phyloP scores from a whole-genome alignment of 1,284 basidiomycete species.

The Naganishia cerealis region DNA sequence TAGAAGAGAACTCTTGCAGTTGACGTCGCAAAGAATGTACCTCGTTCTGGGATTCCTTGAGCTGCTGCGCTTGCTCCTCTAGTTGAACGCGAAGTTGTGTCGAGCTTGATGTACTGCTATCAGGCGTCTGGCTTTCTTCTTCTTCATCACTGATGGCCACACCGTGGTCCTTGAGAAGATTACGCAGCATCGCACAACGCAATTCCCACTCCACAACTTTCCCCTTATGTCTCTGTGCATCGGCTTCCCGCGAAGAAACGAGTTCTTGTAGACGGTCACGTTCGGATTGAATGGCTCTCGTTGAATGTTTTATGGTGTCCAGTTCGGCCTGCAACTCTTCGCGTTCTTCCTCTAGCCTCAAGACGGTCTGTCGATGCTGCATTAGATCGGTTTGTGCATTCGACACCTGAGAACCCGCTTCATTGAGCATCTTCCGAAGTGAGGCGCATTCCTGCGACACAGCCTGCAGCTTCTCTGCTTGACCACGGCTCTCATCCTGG shows the following conservation, averaged over 20 bases:
- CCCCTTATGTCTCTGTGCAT: conserved; percentile 67
- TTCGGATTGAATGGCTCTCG: conserved; percentile 8
- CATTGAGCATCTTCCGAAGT: conserved; percentile 73
- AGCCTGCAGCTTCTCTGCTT: conserved; percentile 75
- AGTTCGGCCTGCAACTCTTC: conserved; percentile 19
- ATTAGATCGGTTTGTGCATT: conserved; percentile 68
- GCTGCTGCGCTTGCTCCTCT: conserved; percentile 57
- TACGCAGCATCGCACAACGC: conserved; percentile 76
- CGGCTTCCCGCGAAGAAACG: conserved; percentile 57
- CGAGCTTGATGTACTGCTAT: conserved; percentile 3
- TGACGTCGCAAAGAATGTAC: conserved; percentile 68
- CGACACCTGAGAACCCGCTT: conserved; percentile 69
- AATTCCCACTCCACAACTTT: conserved; percentile 72
- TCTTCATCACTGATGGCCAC: conserved; percentile 72
- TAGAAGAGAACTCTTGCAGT: conserved; percentile 58
- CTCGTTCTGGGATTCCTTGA: conserved; percentile 74
- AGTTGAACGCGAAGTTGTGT: conserved; percentile 13
- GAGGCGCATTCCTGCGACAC: conserved; percentile 74
- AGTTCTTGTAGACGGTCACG: conserved; percentile 68
- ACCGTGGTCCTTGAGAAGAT: conserved; percentile 84
- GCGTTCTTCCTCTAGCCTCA: conserved; percentile 13
- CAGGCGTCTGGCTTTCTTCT: conserved; percentile 30
- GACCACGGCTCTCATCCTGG: conserved; percentile 59
- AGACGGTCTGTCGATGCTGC: conserved; percentile 62
- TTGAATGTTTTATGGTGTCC: conserved; percentile 20